A percentile compares a stretch with the other conserved stretches of the same genome.
Evolutionary conservation across 2,329 filamentous ascomycete species (phyloP).

Genomic region (Trichoderma asperellum): DNA sequence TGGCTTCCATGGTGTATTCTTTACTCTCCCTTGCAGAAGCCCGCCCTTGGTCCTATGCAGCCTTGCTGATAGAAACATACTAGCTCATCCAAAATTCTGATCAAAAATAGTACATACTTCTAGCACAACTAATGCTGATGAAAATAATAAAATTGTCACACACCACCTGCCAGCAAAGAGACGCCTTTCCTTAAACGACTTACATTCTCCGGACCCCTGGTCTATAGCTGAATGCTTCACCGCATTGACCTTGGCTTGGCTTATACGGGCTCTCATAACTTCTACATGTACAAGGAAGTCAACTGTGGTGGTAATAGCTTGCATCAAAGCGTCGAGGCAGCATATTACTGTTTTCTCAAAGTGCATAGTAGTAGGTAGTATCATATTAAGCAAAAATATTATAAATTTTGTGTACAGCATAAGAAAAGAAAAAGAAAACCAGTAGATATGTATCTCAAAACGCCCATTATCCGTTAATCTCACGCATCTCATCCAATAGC

Average conservation of each 20-base stretch:
- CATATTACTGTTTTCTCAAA: background rate
- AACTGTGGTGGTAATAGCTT: background rate
- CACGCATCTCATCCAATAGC: constrained; percentile 12
- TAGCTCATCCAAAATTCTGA: background rate
- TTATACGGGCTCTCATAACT: background rate
- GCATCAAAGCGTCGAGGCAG: background rate
- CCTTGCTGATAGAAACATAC: constrained; percentile 5
- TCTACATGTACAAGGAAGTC: background rate
- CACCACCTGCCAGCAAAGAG: background rate
- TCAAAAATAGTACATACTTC: background rate
- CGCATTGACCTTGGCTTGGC: background rate
- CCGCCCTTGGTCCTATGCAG: background rate
- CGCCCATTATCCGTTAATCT: background rate
- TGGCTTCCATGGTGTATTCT: background rate
- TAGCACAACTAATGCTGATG: background rate
- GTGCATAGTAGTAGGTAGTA: background rate
- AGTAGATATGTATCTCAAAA: constrained; percentile 11
- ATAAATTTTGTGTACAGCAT: background rate
- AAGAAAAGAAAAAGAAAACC: background rate
- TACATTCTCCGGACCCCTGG: background rate
- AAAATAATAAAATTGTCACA: background rate
- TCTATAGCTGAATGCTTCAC: constrained; percentile 5
- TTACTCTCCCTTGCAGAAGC: background rate
- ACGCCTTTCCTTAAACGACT: background rate
- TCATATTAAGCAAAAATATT: background rate